Evolutionary conservation across 2,329 filamentous ascomycete genomes (phyloP), one percentile per base, ranked within the genome.

Genomic region (Alternaria postmessia): DNA sequence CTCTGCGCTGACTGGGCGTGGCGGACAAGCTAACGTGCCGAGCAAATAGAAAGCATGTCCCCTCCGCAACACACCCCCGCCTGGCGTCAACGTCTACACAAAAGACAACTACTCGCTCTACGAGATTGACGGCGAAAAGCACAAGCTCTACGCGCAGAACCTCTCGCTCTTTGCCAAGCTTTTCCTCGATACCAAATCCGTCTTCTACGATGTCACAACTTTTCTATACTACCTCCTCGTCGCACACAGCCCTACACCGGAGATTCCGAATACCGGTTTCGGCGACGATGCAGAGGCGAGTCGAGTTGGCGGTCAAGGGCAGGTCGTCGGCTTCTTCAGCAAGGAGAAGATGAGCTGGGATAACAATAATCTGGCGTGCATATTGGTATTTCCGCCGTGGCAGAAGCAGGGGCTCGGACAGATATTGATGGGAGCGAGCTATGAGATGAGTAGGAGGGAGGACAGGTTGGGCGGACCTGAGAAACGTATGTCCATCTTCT

Each of bases 311-410:
- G 44, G 36, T 9, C 58, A 63, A 18, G 64, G 68, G 3, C 88
- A 90, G 73, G 89, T 97, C 30, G 87, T 94, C 1, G 95, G 95
- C n/a, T 98, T 98, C 85, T 99, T 98, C 82, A 96, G 92, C 65
- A 98, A 99, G 77, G 95, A 99, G 79, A 98, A 98, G 78, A 91
- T 97, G 84, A 97, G 93, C 4, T 99, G 95, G 94, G 95, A 99
- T 73, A 94, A 94, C 73, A 98, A 99, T 79, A 99, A 98, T 68
- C 85, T 99, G 5, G 95, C 95, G 1, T 99, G 95, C 76, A 99
- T 99, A 69, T 84, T 98, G 7, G 87, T 98, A 16, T 98, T 98
- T 73, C 95, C 95, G 1, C 95, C 95, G 0, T 98, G 94, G 88
- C 94, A 98, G 79, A 89, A 91, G 64, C 93, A 93, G 66, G 93